These are phyloP conservation scores for Hypoxylon sp. DNA, from an alignment of 2,329 filamentous ascomycete species.

Conservation along the genomic window DNA sequence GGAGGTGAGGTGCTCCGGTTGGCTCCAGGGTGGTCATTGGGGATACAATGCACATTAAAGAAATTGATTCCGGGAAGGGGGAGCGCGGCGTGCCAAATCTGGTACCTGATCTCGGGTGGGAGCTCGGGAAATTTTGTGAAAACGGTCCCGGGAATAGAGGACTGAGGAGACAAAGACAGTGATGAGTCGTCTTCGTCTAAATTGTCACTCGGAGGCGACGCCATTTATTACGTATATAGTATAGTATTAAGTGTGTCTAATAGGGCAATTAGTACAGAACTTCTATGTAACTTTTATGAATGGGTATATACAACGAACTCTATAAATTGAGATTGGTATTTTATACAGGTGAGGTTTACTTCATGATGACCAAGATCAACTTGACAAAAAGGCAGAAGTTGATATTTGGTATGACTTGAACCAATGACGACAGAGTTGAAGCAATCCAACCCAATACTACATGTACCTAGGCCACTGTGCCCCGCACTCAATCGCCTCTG, in stretches of 20 bases:
- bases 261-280: too few relatives aligned
- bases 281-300: too few relatives aligned
- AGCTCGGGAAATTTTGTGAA: conserved; percentile 49
- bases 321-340: too few relatives aligned
- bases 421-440: neutral
- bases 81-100: conserved; percentile 51
- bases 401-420: neutral
- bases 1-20: conserved; percentile 52
- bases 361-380: too few relatives aligned
- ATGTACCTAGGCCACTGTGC: neutral
- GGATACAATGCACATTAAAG: conserved; percentile 55
- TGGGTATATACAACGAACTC: too few relatives aligned
- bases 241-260: neutral
- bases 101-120: conserved; percentile 52
- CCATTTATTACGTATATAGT: too few relatives aligned
- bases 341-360: too few relatives aligned
- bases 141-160: neutral
- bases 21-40: conserved; percentile 51
- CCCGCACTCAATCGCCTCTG: conserved; percentile 18
- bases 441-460: too few relatives aligned
- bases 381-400: too few relatives aligned
- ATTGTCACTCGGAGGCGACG: neutral
- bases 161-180: conserved; percentile 23
- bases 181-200: neutral
- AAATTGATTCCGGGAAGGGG: conserved; percentile 53